Percentiles rank a stretch among this genome's conserved stretches.
phyloP scores from a whole-genome alignment of 805 yeast species.

The Wickerhamiella shivajii region DNA sequence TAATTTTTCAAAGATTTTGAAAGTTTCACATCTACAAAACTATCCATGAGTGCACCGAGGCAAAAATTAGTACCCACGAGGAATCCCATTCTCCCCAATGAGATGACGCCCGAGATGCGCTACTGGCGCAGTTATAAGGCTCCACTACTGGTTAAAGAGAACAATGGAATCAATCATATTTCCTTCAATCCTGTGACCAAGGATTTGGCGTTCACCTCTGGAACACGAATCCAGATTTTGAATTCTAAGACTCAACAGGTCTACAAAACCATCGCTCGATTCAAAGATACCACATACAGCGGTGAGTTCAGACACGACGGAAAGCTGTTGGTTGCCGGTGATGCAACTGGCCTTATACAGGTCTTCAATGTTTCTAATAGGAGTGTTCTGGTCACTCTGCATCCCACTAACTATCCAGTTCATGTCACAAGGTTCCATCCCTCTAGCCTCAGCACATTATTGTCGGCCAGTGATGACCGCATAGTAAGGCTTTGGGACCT shows the following conservation, averaged over 20 bases:
- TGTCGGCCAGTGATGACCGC: constrained; percentile 87
- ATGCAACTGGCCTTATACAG: constrained; percentile 86
- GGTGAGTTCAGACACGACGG: constrained; percentile 92
- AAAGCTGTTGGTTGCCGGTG: constrained; percentile 81
- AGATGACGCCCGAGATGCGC: constrained; percentile 47
- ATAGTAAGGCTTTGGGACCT: constrained; percentile 80
- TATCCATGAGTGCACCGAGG: constrained; percentile 18
- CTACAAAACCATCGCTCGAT: constrained; percentile 66
- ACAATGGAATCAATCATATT: constrained; percentile 78
- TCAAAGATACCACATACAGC: constrained; percentile 81
- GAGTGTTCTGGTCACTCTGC: constrained; percentile 60
- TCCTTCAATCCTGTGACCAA: constrained; percentile 77
- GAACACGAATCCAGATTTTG: constrained; percentile 82
- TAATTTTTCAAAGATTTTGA: too few species aligned
- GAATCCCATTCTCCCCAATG: constrained; percentile 16
- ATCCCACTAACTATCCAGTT: constrained; percentile 76
- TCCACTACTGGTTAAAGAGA: constrained; percentile 86
- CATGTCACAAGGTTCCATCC: constrained; percentile 92
- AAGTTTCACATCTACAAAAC: not conserved
- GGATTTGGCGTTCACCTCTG: constrained; percentile 81
- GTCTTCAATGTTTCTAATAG: constrained; percentile 77
- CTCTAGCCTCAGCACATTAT: constrained; percentile 50
- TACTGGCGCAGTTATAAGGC: constrained; percentile 82
- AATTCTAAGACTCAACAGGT: constrained; percentile 92
- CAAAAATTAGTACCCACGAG: constrained; percentile 13